These are phyloP conservation scores for Nemania diffusa DNA, from an alignment of 2,329 filamentous ascomycete species.

Conservation along the genomic window DNA sequence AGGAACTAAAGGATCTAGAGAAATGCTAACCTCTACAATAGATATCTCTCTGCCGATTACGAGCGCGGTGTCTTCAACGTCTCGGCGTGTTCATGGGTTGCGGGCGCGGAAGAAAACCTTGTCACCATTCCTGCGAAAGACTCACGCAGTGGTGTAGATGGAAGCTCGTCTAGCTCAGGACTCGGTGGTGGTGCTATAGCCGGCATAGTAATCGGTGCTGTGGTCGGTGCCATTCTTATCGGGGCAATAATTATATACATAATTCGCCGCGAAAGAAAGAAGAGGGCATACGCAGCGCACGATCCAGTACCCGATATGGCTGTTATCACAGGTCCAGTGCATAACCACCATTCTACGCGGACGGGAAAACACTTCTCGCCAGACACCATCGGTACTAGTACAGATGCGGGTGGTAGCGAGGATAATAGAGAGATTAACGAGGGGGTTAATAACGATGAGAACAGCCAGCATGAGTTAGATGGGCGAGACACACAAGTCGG, in stretches of 20 bases:
- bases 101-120: conserved; percentile 49
- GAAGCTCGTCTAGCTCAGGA: conserved; percentile 16
- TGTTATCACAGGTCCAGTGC: conserved; percentile 47
- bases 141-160: not conserved
- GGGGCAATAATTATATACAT: conserved; percentile 26
- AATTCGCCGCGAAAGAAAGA: conserved; percentile 40
- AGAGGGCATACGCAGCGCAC: conserved; percentile 33
- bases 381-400: conserved; percentile 38
- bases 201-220: conserved; percentile 41
- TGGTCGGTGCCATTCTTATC: conserved; percentile 29
- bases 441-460: conserved; percentile 6
- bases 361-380: conserved; percentile 40
- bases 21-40: conserved; percentile 33
- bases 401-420: conserved; percentile 21
- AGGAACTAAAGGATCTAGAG: not conserved
- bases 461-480: conserved; percentile 29
- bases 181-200: conserved; percentile 42
- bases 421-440: conserved; percentile 9
- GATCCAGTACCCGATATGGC: conserved; percentile 42
- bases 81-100: conserved; percentile 50
- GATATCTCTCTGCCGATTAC: conserved; percentile 54
- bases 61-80: conserved; percentile 55
- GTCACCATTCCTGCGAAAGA: conserved; percentile 46
- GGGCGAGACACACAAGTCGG: conserved; percentile 17
- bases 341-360: conserved; percentile 41